phyloP scores from a whole-genome alignment of 148 eudicot genomes.

The Gaultheria prostrata region DNA sequence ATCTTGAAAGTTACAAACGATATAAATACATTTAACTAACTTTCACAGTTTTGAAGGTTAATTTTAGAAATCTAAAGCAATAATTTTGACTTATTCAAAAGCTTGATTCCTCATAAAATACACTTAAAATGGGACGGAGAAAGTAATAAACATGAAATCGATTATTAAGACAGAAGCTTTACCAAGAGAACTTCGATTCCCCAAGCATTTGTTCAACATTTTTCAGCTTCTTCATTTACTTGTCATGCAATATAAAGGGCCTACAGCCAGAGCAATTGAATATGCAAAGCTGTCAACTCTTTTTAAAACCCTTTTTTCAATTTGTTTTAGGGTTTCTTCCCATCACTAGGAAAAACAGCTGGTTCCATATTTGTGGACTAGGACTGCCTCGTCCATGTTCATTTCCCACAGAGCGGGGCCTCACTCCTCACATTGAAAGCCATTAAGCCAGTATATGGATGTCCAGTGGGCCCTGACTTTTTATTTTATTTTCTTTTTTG shows the following conservation, averaged over 20 bases:
- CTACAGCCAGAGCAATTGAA: background rate
- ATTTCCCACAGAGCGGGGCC: background rate
- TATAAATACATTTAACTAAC: no score
- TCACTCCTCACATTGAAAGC: background rate
- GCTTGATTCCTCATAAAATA: no score
- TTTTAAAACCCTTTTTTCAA: background rate
- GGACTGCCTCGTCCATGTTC: background rate
- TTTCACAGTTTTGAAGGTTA: no score
- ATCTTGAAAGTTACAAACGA: no score
- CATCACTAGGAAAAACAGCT: background rate
- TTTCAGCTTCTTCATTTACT: background rate
- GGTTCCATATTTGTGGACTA: slow-evolving; percentile 1
- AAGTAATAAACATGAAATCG: no score
- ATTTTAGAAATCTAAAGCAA: no score
- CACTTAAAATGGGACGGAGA: no score
- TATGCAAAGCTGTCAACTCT: slow-evolving; percentile 1
- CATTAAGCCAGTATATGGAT: background rate
- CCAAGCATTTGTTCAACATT: background rate
- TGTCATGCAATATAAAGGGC: background rate
- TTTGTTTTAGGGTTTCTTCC: background rate
- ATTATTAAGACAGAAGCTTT: background rate
- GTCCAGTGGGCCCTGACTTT: background rate
- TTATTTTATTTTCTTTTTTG: no score
- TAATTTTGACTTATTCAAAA: no score
- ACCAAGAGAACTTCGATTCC: background rate